Base-by-base conservation (phyloP, 345 rosid genomes). In the Boechera divaricarpa region DNA sequence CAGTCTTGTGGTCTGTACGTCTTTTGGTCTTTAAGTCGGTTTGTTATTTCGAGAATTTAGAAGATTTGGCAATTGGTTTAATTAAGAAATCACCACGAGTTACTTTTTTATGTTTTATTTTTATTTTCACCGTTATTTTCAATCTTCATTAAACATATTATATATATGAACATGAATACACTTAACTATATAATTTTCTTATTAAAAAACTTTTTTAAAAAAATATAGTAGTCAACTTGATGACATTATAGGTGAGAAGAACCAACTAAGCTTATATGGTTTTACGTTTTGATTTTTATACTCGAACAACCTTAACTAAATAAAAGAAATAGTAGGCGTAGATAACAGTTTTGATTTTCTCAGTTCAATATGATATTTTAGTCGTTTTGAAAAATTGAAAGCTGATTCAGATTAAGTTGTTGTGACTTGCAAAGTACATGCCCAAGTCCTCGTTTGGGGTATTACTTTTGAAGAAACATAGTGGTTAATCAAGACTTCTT, bases 41-140 rank as follows among this genome's bases (percentile, higher is more conserved):
- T 70, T 58, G 24, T 57, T 57, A 18, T 11, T 44, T 45, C 21
- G 26, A 58, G 28, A 33, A 44, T 6, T 42, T 48, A 44, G 56
- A 42, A 57, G 41, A 31, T 57, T 70, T 70, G 51, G 28, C 51
- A 55, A 28, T 47, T 54, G 39, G 26, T 54, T 54, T 26, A 9
- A 52, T 54, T 26, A 9, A 52, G 4, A 13, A 57, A 15, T 31
- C 39, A 32, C 6, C 62, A 57, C 24, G 62, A 13, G 45, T 32
- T 45, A 1, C 13, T 28, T 35, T 39, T 38, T n/a, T 28, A 10
- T 48, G 31, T 18, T 32, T 16, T 47, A 32, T 26, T 11, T 53
- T 33, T 10, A 64, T 64, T 33, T 16, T 31, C 54, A 18, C 11
- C 26, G 24, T 48, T 48, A 48, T 16, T 48, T 48, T 16, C 10